Evolutionary conservation across 805 yeast genomes (phyloP).

Genomic region (Lachancea sp.): DNA sequence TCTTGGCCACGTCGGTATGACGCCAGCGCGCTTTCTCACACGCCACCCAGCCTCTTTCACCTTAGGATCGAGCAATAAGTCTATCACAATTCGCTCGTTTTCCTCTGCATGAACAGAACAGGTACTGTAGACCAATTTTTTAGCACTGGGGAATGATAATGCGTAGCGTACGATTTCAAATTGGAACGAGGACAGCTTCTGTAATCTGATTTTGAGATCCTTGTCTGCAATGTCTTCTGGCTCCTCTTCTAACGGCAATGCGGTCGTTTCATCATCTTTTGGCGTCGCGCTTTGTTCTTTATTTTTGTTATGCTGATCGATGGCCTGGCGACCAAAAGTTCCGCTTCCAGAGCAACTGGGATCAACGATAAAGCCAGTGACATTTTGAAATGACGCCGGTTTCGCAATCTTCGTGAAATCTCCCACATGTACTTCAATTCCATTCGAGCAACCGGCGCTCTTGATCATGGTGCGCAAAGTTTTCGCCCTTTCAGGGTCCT

Average conservation of each 20-base stretch:
- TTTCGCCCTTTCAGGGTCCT: constrained; percentile 66
- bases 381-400: constrained; percentile 51
- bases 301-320: constrained; percentile 37
- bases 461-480: constrained; percentile 70
- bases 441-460: constrained; percentile 57
- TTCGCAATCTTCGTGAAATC: constrained; percentile 36
- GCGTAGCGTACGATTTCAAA: constrained; percentile 86
- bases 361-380: constrained; percentile 82
- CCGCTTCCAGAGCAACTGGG: constrained; percentile 99
- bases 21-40: constrained; percentile 51
- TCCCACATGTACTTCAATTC: constrained; percentile 46
- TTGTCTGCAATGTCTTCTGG: constrained; percentile 32
- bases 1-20: constrained; percentile 79
- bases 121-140: constrained; percentile 83
- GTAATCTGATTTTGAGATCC: constrained; percentile 42
- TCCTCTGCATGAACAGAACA: constrained; percentile 93
- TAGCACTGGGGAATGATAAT: constrained; percentile 67
- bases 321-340: constrained; percentile 80
- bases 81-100: constrained; percentile 86
- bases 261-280: constrained; percentile 11
- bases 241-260: constrained; percentile 12
- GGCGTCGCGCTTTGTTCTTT: constrained; percentile 9
- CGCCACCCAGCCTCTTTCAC: constrained; percentile 69
- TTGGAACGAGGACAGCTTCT: constrained; percentile 79
- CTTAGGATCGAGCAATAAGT: constrained; percentile 60